A percentile compares a stretch with the other conserved stretches of the same genome.
phyloP scores from a whole-genome alignment of 2,329 filamentous ascomycete genomes.

The Talaromyces sp. region DNA sequence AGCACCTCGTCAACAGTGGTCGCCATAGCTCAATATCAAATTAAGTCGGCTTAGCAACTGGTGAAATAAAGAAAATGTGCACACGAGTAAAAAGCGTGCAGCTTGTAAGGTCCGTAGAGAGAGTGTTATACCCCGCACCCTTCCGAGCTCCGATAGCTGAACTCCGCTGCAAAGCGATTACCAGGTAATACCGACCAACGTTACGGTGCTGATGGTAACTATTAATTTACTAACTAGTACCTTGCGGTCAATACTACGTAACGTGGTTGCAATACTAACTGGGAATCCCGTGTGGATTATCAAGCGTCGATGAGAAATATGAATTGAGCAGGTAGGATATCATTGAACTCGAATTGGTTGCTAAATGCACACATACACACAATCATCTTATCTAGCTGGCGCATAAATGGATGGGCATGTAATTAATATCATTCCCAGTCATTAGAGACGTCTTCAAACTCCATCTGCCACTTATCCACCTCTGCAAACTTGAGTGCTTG shows the following conservation, averaged over 20 bases:
- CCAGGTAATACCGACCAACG: not conserved
- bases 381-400: not conserved
- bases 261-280: not conserved
- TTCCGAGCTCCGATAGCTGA: no score
- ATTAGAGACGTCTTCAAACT: slow-evolving; percentile 35
- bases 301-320: not conserved
- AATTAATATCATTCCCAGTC: not conserved
- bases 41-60: not conserved
- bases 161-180: not conserved
- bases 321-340: not conserved
- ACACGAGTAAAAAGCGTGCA: not conserved
- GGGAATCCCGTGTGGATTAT: no score
- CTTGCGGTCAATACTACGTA: not conserved
- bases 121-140: not conserved
- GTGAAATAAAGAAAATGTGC: no score
- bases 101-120: not conserved
- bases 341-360: not conserved
- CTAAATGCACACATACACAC: not conserved
- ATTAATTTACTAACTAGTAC: no score
- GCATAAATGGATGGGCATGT: not conserved
- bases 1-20: slow-evolving; percentile 35
- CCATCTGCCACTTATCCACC: slow-evolving; percentile 39
- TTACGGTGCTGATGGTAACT: not conserved
- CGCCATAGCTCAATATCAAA: slow-evolving; percentile 20
- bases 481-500: slow-evolving; percentile 37